phyloP scores from a whole-genome alignment of 2,329 filamentous ascomycete species.

The Zasmidium citrigriseum region DNA sequence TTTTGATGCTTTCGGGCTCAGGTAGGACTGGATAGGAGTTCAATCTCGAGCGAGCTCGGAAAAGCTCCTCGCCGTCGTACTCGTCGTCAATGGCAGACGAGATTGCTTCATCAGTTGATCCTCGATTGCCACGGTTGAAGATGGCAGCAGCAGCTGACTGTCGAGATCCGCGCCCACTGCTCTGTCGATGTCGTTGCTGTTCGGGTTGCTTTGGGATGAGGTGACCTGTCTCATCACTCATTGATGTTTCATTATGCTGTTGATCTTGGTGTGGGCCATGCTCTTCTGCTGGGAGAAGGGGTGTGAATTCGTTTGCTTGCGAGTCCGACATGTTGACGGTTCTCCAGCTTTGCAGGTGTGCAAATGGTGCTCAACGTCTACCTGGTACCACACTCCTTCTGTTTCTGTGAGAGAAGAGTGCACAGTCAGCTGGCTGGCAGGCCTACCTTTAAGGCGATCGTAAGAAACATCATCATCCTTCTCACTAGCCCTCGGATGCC shows the following conservation, averaged over 20 bases:
- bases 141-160: background rate
- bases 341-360: background rate
- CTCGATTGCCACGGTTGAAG: background rate
- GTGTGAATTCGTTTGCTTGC: constrained; percentile 6
- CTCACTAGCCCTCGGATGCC: background rate
- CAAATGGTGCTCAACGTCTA: no score
- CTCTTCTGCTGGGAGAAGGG: constrained; percentile 3
- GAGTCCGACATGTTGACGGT: background rate
- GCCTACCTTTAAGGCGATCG: background rate
- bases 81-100: constrained; percentile 11
- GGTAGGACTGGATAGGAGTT: constrained; percentile 11
- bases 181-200: background rate
- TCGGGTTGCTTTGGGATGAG: background rate
- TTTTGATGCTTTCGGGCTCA: constrained; percentile 6
- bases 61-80: constrained; percentile 6
- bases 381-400: background rate
- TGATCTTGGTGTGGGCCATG: background rate
- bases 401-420: background rate
- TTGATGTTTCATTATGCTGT: background rate
- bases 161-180: background rate
- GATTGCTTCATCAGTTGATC: constrained; percentile 1
- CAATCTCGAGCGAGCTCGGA: constrained; percentile 4
- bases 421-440: background rate
- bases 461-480: background rate
- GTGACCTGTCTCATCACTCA: background rate